Evolutionary conservation across 176 grass and related monocot species (phyloP).

Genomic region (Dendrocalamus sinicus): DNA sequence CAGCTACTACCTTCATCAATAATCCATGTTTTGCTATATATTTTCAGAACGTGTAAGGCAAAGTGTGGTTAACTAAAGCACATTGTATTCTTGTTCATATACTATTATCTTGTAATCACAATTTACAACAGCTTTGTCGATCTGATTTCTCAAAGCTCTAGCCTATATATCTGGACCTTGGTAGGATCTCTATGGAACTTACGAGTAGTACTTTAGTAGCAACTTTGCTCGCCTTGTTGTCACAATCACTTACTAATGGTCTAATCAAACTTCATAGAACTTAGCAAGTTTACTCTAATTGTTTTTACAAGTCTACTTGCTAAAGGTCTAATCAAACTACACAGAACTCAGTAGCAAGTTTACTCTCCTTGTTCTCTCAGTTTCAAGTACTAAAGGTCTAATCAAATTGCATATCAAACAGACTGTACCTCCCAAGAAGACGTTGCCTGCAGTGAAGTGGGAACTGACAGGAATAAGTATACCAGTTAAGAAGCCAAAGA

Average conservation of each 20-base stretch:
- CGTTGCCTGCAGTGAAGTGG: not conserved
- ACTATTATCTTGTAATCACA: not conserved
- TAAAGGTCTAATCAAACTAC: not conserved
- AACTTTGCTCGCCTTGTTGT: not conserved
- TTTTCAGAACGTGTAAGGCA: not conserved
- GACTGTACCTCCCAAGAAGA: not conserved
- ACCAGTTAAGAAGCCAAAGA: slow-evolving; percentile 20
- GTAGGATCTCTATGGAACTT: not conserved
- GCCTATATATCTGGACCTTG: not conserved
- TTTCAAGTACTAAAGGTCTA: not conserved
- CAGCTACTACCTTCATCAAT: not conserved
- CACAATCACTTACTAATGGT: not conserved
- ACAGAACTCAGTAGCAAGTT: not conserved
- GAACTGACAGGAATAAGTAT: slow-evolving; percentile 30
- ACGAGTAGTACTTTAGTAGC: not conserved
- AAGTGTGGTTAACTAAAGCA: not conserved
- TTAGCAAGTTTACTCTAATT: not conserved
- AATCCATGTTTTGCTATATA: not conserved
- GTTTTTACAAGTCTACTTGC: not conserved
- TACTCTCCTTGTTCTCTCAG: not conserved
- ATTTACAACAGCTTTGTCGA: not conserved
- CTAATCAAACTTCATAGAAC: not conserved
- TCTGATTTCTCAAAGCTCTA: not conserved
- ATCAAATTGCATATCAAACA: slow-evolving; percentile 19
- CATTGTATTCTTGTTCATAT: not conserved